These are phyloP conservation scores for Monilinia fructicola DNA, from an alignment of 2,329 filamentous ascomycete genomes.

Conservation along the genomic window DNA sequence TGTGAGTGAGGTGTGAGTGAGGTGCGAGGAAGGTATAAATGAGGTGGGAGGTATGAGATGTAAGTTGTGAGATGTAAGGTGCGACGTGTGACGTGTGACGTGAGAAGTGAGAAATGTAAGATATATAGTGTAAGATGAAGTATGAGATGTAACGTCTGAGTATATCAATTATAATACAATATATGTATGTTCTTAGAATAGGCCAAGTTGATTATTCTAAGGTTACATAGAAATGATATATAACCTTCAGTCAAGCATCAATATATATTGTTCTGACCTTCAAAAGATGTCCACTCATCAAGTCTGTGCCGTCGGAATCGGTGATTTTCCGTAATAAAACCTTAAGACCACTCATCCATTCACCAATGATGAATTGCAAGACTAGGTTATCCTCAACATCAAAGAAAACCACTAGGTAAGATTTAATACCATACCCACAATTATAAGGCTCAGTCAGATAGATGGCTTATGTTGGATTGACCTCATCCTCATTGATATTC, in stretches of 20 bases:
- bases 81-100: neutral
- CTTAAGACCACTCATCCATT: too few relatives aligned
- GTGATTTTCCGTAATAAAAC: neutral
- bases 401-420: neutral
- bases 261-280: too few relatives aligned
- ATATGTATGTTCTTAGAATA: neutral
- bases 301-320: neutral
- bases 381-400: neutral
- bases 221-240: neutral
- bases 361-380: too few relatives aligned
- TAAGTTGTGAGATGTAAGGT: too few relatives aligned
- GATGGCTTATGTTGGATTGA: too few relatives aligned
- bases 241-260: neutral
- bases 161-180: neutral
- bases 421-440: neutral
- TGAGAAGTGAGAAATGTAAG: too few relatives aligned
- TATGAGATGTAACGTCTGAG: too few relatives aligned
- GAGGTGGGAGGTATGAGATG: too few relatives aligned
- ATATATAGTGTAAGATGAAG: too few relatives aligned
- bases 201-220: neutral
- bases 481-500: too few relatives aligned
- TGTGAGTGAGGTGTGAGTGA: too few relatives aligned
- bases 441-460: neutral
- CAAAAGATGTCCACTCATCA: neutral
- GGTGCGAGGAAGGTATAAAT: too few relatives aligned